Base-by-base conservation (phyloP, 2,329 filamentous ascomycete species). In the Monosporascus sp. region DNA sequence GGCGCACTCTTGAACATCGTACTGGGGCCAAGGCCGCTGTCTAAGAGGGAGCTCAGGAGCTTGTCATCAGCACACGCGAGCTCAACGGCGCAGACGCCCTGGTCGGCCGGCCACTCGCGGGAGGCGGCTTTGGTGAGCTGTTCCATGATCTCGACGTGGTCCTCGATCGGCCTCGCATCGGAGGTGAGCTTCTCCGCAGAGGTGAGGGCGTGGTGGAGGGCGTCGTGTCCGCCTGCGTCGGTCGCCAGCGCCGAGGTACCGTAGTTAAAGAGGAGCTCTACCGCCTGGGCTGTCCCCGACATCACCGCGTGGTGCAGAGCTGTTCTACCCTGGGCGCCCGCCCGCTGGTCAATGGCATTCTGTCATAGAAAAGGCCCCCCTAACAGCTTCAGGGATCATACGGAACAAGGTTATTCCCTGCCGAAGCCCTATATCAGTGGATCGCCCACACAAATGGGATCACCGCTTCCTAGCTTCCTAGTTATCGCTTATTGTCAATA, bases 131-230 rank as follows among this genome's bases (percentile, higher is more conserved):
- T 52, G 11, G 40, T 45, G 17, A 57, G 43, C 40, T 35, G 43
- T 8, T 44, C 37, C 55, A 55, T 57, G 11, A 55, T 49, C 26
- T 57, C 55, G 17, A 54, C 50, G 43, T 57, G 55, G 31, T 52
- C 51, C n/a, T 45, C 50, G 17, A 57, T 22, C 26, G 35, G 51
- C 7, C 45, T 20, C 22, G 40, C 26, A 8, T 56, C 45, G n/a
- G 35, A 37, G 7, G 28, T 54, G n/a, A 52, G 24, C 43, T 52
- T 52, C 17, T 37, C 46, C 6, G 37, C 51, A 7, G 28, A 28
- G 40, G 48, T 38, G 24, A 54, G 53, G 6, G 52, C 56, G 15
- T 53, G 28, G 49, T 31, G 20, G 26, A 54, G 35, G 22, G 56
- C 51, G 35, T 51, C 31, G 37, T 46, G n/a, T 7, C 51, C 50